These are phyloP conservation scores for Thermothelomyces thermophilus DNA, from an alignment of 2,329 filamentous ascomycete genomes.

Conservation along the genomic window DNA sequence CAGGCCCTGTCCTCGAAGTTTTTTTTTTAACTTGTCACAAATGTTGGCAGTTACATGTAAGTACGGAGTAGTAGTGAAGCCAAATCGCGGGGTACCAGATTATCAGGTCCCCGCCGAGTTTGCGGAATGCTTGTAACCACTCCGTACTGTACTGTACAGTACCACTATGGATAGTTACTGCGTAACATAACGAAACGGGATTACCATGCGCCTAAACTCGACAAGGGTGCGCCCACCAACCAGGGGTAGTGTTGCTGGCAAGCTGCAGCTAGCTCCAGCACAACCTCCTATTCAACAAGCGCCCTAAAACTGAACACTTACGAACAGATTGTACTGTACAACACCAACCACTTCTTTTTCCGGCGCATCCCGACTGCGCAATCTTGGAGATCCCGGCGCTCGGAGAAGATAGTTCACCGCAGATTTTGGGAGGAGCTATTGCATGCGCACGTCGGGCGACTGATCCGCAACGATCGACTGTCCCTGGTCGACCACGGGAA, in stretches of 20 bases:
- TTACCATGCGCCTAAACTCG: neutral
- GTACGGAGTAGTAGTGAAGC: slow-evolving; percentile 4
- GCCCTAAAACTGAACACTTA: neutral
- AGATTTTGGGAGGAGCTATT: no score
- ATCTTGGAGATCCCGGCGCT: neutral
- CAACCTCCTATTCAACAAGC: neutral
- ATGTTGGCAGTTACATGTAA: slow-evolving; percentile 6
- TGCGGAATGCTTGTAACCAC: no score
- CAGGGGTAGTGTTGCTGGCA: no score
- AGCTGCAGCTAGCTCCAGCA: neutral
- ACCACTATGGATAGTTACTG: no score
- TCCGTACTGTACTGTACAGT: no score
- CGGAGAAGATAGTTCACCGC: no score
- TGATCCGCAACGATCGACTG: neutral
- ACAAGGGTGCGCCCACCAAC: neutral
- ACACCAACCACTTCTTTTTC: neutral
- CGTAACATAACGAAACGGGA: no score
- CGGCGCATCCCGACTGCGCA: neutral
- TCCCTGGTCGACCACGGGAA: neutral
- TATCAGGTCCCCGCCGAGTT: no score
- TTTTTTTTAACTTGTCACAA: neutral
- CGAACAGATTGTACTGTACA: neutral
- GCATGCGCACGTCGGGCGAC: neutral
- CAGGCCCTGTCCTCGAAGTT: no score
- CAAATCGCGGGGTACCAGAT: slow-evolving; percentile 5